Evolutionary conservation across 495 filamentous ascomycete species (phyloP).

Genomic region (Rhypophila decipiens): DNA sequence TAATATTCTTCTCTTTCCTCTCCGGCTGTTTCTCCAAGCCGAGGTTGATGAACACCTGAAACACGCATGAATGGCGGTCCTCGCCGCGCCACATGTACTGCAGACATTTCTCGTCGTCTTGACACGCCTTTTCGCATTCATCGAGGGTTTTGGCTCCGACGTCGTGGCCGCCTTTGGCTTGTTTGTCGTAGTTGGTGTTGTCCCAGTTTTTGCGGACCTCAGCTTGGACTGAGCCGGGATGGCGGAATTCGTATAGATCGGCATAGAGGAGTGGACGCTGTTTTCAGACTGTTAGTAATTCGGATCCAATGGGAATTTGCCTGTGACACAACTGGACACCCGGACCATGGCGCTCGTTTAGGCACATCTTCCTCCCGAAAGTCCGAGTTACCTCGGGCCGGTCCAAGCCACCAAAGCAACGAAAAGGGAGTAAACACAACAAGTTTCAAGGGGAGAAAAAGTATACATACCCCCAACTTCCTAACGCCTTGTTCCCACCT

Average conservation of each 20-base stretch:
- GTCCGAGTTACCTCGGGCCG: no score
- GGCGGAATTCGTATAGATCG: slow-evolving; percentile 7
- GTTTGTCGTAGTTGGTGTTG: slow-evolving; percentile 10
- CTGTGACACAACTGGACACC: no score
- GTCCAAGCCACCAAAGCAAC: no score
- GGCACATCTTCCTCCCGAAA: no score
- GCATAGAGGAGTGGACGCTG: slow-evolving; percentile 11
- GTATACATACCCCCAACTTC: slow-evolving; percentile 15
- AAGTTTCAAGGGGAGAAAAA: no score
- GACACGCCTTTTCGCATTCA: slow-evolving; percentile 6
- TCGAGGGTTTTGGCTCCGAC: not conserved
- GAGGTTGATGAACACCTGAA: slow-evolving; percentile 8
- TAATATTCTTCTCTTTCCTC: not conserved
- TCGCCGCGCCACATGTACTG: slow-evolving; percentile 12
- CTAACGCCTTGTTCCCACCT: slow-evolving; percentile 12
- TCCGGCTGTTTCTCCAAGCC: not conserved
- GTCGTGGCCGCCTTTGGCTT: slow-evolving; percentile 2
- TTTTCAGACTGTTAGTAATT: not conserved
- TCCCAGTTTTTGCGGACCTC: slow-evolving; percentile 10
- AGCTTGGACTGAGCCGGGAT: not conserved
- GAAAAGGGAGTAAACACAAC: no score
- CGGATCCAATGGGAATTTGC: no score
- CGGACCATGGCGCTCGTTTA: no score
- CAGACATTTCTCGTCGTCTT: slow-evolving; percentile 3
- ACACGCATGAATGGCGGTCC: slow-evolving; percentile 3